Conservation (phyloP, 2,329 filamentous ascomycete species). For the Ophiostoma sp. region DNA sequence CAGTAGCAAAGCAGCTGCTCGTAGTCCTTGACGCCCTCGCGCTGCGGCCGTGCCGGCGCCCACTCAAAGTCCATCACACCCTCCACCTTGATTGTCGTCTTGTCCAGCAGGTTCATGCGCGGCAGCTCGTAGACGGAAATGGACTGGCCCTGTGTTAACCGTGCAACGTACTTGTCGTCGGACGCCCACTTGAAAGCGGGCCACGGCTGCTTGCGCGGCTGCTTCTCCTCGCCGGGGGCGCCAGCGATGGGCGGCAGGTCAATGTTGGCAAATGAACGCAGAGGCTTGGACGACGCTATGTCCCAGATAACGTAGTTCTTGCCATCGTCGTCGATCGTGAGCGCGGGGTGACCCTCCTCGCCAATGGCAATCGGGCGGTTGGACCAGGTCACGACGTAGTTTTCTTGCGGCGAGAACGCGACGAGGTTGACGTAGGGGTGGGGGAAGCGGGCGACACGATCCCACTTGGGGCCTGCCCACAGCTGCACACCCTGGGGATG, state of each 20-base stretch:
- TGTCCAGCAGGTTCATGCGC: constrained; percentile 81
- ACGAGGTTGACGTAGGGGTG: constrained; percentile 94
- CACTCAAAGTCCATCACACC: constrained; percentile 97
- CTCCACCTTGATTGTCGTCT: constrained; percentile 91
- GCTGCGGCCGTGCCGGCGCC: constrained; percentile 75
- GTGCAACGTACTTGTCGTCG: constrained; percentile 93
- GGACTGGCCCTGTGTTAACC: constrained; percentile 78
- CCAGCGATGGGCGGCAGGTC: constrained; percentile 63
- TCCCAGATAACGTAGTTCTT: constrained; percentile 99
- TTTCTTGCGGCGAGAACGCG: constrained; percentile 90
- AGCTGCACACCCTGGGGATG: constrained; percentile 95
- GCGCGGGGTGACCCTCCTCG: constrained; percentile 75
- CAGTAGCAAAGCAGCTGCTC: constrained; percentile 98
- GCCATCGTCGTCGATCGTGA: constrained; percentile 88
- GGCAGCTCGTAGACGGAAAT: constrained; percentile 96
- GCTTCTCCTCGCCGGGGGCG: constrained; percentile 47
- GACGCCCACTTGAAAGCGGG: constrained; percentile 99
- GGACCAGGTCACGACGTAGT: constrained; percentile 95
- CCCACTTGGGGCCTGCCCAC: constrained; percentile 89
- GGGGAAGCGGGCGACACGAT: constrained; percentile 83
- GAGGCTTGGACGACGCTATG: constrained; percentile 77
- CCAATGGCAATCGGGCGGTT: constrained; percentile 88
- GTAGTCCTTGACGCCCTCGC: constrained; percentile 82
- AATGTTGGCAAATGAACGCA: constrained; percentile 89
- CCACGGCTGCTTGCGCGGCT: constrained; percentile 84